phyloP scores from a whole-genome alignment of 345 rosid genomes.

The Cardamine chenopodiifolia region DNA sequence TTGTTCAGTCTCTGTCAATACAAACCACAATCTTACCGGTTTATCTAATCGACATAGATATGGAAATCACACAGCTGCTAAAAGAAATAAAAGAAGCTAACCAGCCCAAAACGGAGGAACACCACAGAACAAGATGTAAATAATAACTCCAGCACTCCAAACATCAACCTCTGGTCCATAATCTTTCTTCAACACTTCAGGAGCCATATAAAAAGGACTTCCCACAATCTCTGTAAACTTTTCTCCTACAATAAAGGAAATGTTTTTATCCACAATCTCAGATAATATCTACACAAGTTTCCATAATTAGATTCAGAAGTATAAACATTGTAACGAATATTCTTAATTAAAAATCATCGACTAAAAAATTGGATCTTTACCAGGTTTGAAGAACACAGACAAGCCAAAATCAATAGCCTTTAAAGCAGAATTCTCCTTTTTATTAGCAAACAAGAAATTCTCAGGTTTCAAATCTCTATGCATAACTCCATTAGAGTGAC shows the following conservation, averaged over 20 bases:
- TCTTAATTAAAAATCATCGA: neutral
- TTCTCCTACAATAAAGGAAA: conserved; percentile 55
- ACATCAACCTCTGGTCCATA: conserved; percentile 93
- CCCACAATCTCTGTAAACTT: conserved; percentile 91
- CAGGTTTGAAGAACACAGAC: conserved; percentile 87
- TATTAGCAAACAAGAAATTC: conserved; percentile 86
- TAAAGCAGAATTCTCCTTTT: conserved; percentile 78
- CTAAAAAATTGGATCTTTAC: conserved; percentile 41
- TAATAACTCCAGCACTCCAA: conserved; percentile 95
- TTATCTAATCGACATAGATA: neutral
- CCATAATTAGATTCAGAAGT: conserved; percentile 12
- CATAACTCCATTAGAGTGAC: conserved; percentile 89
- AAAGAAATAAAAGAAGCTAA: conserved; percentile 27
- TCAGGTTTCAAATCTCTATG: conserved; percentile 97
- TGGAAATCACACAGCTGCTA: conserved; percentile 5
- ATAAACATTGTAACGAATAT: neutral
- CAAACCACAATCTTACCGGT: conserved; percentile 19
- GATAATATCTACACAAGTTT: neutral
- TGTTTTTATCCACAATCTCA: neutral
- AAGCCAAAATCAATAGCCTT: conserved; percentile 95
- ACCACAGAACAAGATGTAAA: conserved; percentile 83
- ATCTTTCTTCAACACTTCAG: conserved; percentile 82
- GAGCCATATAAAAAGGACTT: conserved; percentile 98
- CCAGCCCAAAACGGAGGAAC: conserved; percentile 99
- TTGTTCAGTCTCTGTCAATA: conserved; percentile 81